Evolutionary conservation across 2,329 filamentous ascomycete species (phyloP), one percentile per base, ranked within the genome.

Genomic region (Calonectria multiphialidica): DNA sequence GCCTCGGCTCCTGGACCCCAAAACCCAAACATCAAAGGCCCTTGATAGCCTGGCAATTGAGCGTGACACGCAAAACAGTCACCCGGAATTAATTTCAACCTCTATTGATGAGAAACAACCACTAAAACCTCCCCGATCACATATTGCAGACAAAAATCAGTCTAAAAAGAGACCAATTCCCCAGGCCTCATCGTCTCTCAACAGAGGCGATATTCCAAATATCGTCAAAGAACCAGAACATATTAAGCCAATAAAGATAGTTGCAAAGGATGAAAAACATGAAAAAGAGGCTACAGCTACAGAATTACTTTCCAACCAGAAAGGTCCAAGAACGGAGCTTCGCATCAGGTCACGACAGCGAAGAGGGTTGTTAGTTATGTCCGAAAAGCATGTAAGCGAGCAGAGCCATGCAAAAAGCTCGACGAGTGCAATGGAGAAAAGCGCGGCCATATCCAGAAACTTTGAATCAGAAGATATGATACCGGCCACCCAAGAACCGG

Each of bases 361-460:
- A 71, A 84, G 87, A 65, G 88, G 88, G 2, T 76, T 90, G 9
- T 76, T 90, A 50, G 83, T 89, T 80, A 65, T 88, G 5, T 82
- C 85, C 1, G 85, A 87, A 64, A 82, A 79, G 66, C 74, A 77
- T 30, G 59, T 72, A 45, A 25, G 45, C 10, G 63, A 65, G 5
- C 47, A 63, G 13, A 66, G 47, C n/a, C 25, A 25, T 23, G 57
- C 13, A 63, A 66, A 62, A 23, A 47, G 21, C 33, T 21, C n/a
- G 5, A 62, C 63, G 28, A 44, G n/a, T 6, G 40, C 50, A 5
- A 42, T 45, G 23, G 62, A 63, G n/a, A 53, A 45, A 40, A 23
- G 40, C 9, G 37, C 37, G 13, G 55, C 71, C 25, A 21, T 30
- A 8, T 25, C 64, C 10, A 30, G 9, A 5, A 25, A 45, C 30